These are phyloP conservation scores for Truncatella angustata DNA, from an alignment of 2,329 filamentous ascomycete genomes.

Conservation along the genomic window DNA sequence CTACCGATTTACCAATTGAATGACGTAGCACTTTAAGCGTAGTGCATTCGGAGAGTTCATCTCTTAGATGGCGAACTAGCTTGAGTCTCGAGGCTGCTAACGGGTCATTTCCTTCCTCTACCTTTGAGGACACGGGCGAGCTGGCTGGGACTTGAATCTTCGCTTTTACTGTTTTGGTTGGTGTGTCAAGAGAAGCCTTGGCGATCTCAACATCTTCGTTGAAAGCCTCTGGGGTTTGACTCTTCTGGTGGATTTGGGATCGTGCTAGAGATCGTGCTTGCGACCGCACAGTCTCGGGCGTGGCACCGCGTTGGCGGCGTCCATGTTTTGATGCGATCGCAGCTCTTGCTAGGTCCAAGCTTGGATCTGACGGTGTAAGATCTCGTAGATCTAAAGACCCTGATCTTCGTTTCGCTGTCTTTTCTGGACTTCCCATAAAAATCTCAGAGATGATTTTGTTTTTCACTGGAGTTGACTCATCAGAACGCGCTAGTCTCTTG, in stretches of 20 bases:
- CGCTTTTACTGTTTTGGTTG: slow-evolving; percentile 15
- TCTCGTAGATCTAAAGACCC: neutral
- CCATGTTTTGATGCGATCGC: slow-evolving; percentile 9
- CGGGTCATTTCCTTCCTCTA: slow-evolving; percentile 26
- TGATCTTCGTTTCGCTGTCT: slow-evolving; percentile 3
- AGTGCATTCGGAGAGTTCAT: slow-evolving; percentile 51
- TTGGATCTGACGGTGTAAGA: slow-evolving; percentile 3
- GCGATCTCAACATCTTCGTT: slow-evolving; percentile 18
- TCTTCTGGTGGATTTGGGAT: slow-evolving; percentile 11
- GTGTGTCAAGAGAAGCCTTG: slow-evolving; percentile 21
- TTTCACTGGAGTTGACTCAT: neutral
- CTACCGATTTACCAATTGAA: slow-evolving; percentile 46
- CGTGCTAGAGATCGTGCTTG: slow-evolving; percentile 10
- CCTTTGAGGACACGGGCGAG: slow-evolving; percentile 10
- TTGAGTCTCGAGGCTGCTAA: slow-evolving; percentile 41
- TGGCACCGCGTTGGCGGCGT: slow-evolving; percentile 12
- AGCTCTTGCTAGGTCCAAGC: slow-evolving; percentile 11
- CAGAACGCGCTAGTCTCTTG: neutral
- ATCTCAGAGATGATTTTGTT: neutral
- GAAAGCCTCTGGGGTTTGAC: slow-evolving; percentile 4
- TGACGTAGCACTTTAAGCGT: slow-evolving; percentile 51
- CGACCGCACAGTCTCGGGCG: slow-evolving; percentile 6
- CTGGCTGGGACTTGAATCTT: slow-evolving; percentile 8
- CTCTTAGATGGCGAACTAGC: slow-evolving; percentile 44
- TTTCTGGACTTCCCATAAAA: slow-evolving; percentile 1